Evolutionary conservation across 2,329 filamentous ascomycete species (phyloP).

Genomic region (Lizonia empirigonia): DNA sequence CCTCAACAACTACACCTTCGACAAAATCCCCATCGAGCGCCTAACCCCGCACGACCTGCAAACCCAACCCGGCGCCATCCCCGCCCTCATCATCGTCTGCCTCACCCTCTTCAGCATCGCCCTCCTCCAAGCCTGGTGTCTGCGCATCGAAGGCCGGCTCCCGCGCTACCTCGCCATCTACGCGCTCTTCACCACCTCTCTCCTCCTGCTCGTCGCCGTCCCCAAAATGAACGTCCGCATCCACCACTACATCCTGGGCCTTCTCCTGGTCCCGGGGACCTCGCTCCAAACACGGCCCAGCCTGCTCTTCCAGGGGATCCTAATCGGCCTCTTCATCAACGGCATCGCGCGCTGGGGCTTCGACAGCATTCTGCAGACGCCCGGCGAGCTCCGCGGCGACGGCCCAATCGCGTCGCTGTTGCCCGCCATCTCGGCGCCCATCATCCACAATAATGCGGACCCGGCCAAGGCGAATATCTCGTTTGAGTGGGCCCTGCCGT

Average conservation of each 20-base stretch:
- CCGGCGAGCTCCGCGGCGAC: constrained; percentile 67
- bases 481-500: constrained; percentile 62
- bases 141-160: constrained; percentile 83
- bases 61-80: constrained; percentile 85
- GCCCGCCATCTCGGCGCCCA: constrained; percentile 51
- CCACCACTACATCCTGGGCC: constrained; percentile 90
- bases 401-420: constrained; percentile 63
- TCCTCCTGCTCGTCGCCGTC: constrained; percentile 72
- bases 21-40: constrained; percentile 89
- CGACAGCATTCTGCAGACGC: constrained; percentile 84
- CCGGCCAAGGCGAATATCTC: constrained; percentile 61
- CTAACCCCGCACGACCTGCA: constrained; percentile 88
- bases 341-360: constrained; percentile 95
- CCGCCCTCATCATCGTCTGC: constrained; percentile 80
- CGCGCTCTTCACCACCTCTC: constrained; percentile 66
- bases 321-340: constrained; percentile 92
- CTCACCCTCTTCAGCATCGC: constrained; percentile 71
- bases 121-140: constrained; percentile 78
- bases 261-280: constrained; percentile 86
- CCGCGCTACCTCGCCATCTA: constrained; percentile 80
- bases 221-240: constrained; percentile 84
- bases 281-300: constrained; percentile 84
- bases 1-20: constrained; percentile 93
- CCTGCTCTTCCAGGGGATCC: constrained; percentile 84
- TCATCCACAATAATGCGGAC: constrained; percentile 53